Percentiles rank a stretch among this genome's conserved stretches.
These are phyloP conservation scores for Marasmius tenuissimus DNA, from an alignment of 1,284 basidiomycete species.

Conservation along the genomic window DNA sequence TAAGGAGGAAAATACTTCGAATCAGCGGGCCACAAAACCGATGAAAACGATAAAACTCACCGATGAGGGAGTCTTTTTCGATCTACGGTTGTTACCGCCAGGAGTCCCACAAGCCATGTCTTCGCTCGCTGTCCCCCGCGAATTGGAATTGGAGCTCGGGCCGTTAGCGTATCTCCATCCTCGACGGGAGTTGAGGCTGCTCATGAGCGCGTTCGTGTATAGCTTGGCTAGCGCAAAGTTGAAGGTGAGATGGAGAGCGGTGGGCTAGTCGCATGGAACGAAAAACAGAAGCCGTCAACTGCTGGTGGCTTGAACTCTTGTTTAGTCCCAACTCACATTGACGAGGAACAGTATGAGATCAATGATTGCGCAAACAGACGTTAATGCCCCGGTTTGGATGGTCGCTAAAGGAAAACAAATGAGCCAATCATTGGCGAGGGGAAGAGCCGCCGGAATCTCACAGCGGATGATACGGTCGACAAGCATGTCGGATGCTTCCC, in stretches of 20 bases:
- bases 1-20: too few relatives aligned
- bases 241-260: slow-evolving; percentile 4
- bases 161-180: slow-evolving; percentile 7
- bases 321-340: slow-evolving; percentile 2
- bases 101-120: too few relatives aligned
- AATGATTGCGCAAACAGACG: slow-evolving; percentile 4
- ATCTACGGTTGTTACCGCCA: too few relatives aligned
- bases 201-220: slow-evolving; percentile 5
- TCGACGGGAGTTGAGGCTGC: slow-evolving; percentile 7
- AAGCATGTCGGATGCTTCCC: not conserved
- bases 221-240: slow-evolving; percentile 6
- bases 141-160: not conserved
- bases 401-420: slow-evolving; percentile 1
- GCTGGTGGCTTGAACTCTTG: not conserved
- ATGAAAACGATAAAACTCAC: too few relatives aligned
- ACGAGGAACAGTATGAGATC: slow-evolving; percentile 6
- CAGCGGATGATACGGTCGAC: slow-evolving; percentile 9
- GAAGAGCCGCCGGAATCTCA: not conserved
- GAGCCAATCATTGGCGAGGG: not conserved
- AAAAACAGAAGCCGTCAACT: not conserved
- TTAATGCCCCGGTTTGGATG: slow-evolving; percentile 5
- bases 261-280: not conserved
- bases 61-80: too few relatives aligned
- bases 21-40: too few relatives aligned
- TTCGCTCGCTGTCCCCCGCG: too few relatives aligned